Conservation (phyloP, 2,329 filamentous ascomycete genomes). For the Cladosporium sp. region DNA sequence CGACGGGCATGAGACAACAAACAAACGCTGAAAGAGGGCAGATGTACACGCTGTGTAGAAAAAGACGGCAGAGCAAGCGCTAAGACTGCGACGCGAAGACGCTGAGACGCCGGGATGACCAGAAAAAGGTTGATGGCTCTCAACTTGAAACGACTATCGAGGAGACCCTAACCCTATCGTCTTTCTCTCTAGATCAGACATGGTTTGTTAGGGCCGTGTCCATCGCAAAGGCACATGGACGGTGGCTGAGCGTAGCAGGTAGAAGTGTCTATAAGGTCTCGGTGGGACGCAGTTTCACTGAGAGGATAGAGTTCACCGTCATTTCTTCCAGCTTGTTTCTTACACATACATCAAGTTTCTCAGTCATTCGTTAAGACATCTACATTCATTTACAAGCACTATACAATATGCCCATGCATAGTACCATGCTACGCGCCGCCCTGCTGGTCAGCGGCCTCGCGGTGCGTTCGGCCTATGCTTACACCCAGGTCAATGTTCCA, state of each 20-base stretch:
- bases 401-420: conserved; percentile 30
- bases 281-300: not conserved
- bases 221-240: not conserved
- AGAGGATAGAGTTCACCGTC: not conserved
- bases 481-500: conserved; percentile 33
- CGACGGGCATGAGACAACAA: not conserved
- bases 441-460: conserved; percentile 23
- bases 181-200: not conserved
- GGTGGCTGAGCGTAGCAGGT: not conserved
- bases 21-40: not conserved
- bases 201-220: not conserved
- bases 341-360: not conserved
- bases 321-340: not conserved
- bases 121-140: not conserved
- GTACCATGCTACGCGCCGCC: conserved; percentile 23
- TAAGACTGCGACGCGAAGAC: not conserved
- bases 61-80: not conserved
- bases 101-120: not conserved
- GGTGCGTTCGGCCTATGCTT: conserved; percentile 27
- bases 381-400: conserved; percentile 5
- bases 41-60: not conserved
- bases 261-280: not conserved
- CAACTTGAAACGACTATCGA: not conserved
- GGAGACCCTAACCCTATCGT: not conserved
- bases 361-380: not conserved